Evolutionary conservation across 148 eudicot genomes (phyloP).

Genomic region (Simmondsia chinensis): DNA sequence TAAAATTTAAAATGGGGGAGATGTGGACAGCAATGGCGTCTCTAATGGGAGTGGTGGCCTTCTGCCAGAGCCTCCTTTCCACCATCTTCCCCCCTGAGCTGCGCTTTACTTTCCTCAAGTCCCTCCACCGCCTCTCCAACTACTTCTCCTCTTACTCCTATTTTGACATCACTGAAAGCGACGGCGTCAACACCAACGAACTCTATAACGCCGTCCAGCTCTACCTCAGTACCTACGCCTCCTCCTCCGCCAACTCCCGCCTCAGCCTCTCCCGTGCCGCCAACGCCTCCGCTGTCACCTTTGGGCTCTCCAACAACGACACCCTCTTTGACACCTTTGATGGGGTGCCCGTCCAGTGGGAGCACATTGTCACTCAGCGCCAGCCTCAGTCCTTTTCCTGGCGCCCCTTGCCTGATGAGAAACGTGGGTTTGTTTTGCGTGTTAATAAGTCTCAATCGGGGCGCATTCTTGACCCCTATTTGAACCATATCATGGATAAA

Average conservation of each 20-base stretch:
- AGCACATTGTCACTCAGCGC: slow-evolving; percentile 63
- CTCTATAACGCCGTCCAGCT: slow-evolving; percentile 94
- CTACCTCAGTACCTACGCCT: slow-evolving; percentile 50
- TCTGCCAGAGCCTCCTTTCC: slow-evolving; percentile 57
- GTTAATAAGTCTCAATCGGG: slow-evolving; percentile 40
- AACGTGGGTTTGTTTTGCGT: slow-evolving; percentile 58
- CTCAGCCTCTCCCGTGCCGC: slow-evolving; percentile 61
- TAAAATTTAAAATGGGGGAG: slow-evolving; percentile 80
- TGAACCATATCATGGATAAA: slow-evolving; percentile 48
- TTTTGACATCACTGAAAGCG: slow-evolving; percentile 91
- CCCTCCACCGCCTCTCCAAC: slow-evolving; percentile 40
- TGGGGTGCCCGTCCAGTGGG: slow-evolving; percentile 58
- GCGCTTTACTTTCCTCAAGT: slow-evolving; percentile 40
- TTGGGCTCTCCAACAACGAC: slow-evolving; percentile 71
- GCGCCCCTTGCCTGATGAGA: slow-evolving; percentile 89
- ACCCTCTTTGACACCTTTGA: slow-evolving; percentile 40
- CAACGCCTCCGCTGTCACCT: slow-evolving; percentile 67
- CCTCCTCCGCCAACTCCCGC: slow-evolving; percentile 44
- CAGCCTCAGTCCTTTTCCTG: slow-evolving; percentile 66
- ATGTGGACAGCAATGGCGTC: slow-evolving; percentile 84
- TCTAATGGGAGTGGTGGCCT: slow-evolving; percentile 77
- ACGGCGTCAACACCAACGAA: slow-evolving; percentile 96
- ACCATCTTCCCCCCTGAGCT: slow-evolving; percentile 73
- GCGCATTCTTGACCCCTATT: slow-evolving; percentile 33
- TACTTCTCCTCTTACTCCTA: slow-evolving; percentile 65